Percentiles rank a stretch among this genome's conserved stretches.
These are phyloP conservation scores for Chimonanthus praecox DNA, from an alignment of 164 flowering plant genomes.

Conservation along the genomic window DNA sequence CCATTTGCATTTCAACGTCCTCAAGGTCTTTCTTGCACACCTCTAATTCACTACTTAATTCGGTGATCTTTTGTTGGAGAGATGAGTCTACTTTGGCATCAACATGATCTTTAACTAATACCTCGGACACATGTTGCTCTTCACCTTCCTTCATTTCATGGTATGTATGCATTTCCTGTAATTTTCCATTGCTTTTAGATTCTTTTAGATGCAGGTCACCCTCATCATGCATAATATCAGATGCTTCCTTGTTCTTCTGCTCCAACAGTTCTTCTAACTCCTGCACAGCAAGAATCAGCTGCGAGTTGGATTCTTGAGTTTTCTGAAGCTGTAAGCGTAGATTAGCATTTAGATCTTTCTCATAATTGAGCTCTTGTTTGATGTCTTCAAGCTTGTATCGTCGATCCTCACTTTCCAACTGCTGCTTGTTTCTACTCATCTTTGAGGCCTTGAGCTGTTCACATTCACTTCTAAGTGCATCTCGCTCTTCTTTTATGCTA, in stretches of 20 bases:
- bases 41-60: constrained; percentile 59
- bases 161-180: constrained; percentile 10
- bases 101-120: constrained; percentile 46
- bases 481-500: constrained; percentile 70
- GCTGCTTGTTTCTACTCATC: constrained; percentile 31
- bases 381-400: constrained; percentile 54
- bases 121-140: constrained; percentile 55
- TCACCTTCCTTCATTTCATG: constrained; percentile 34
- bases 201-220: constrained; percentile 15
- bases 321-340: constrained; percentile 79
- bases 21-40: constrained; percentile 62
- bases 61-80: constrained; percentile 52
- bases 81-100: constrained; percentile 39
- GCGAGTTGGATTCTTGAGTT: constrained; percentile 85
- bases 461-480: constrained; percentile 55
- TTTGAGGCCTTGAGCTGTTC: constrained; percentile 48
- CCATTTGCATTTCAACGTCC: constrained; percentile 66
- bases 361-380: constrained; percentile 69
- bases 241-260: constrained; percentile 42
- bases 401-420: constrained; percentile 43
- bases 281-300: constrained; percentile 75
- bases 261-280: constrained; percentile 81
- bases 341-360: constrained; percentile 69
- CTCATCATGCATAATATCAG: not conserved
- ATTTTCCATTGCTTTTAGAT: constrained; percentile 9